These are phyloP conservation scores for Boletus subcaerulescens DNA, from an alignment of 768 basidiomycete genomes.

Conservation along the genomic window DNA sequence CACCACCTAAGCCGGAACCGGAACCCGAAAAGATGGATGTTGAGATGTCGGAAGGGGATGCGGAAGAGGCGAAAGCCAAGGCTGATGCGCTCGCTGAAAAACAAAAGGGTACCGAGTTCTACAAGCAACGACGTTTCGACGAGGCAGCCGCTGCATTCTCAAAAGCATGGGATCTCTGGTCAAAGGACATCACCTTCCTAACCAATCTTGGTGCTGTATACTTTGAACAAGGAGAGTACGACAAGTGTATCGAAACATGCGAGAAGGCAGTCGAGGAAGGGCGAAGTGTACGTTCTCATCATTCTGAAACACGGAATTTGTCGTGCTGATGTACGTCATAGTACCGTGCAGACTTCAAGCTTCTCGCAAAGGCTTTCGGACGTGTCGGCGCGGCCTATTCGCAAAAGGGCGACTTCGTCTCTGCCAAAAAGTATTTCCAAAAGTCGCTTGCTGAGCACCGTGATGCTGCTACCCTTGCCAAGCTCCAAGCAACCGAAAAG, in stretches of 20 bases:
- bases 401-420: slow-evolving; percentile 69
- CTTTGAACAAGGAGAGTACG: slow-evolving; percentile 91
- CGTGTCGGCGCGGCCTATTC: slow-evolving; percentile 84
- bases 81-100: slow-evolving; percentile 79
- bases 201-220: slow-evolving; percentile 90
- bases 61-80: slow-evolving; percentile 70
- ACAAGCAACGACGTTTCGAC: slow-evolving; percentile 83
- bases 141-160: slow-evolving; percentile 73
- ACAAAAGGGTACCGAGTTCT: slow-evolving; percentile 71
- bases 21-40: slow-evolving; percentile 54
- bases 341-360: slow-evolving; percentile 91
- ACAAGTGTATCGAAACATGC: slow-evolving; percentile 86
- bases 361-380: slow-evolving; percentile 91
- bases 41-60: slow-evolving; percentile 63
- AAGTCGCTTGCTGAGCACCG: slow-evolving; percentile 97
- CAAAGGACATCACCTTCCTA: slow-evolving; percentile 90
- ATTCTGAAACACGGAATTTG: not conserved
- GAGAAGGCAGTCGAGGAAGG: slow-evolving; percentile 98
- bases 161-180: slow-evolving; percentile 90
- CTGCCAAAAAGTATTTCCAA: slow-evolving; percentile 87
- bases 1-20: slow-evolving; percentile 36
- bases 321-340: slow-evolving; percentile 28
- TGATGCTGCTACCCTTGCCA: slow-evolving; percentile 87
- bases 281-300: slow-evolving; percentile 51
- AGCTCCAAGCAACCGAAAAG: slow-evolving; percentile 83